Percentiles rank a stretch among this genome's conserved stretches.
Conservation (phyloP, 805 yeast species). For the Kodamaea neixiangensis region DNA sequence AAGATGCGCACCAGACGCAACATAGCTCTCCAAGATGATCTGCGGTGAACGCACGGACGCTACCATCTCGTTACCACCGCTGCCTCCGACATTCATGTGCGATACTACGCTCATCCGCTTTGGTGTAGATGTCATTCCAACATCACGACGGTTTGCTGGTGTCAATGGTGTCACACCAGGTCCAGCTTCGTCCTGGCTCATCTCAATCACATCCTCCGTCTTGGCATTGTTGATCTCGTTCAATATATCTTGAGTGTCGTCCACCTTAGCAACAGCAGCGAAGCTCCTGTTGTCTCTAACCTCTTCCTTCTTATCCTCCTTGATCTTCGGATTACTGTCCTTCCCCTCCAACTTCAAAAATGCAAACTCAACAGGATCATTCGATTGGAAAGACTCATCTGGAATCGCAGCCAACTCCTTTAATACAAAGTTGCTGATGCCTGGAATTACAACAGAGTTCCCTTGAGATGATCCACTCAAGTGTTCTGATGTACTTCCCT, state of each 20-base stretch:
- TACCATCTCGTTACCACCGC: background rate
- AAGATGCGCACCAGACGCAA: slow-evolving; percentile 28
- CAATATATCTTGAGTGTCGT: slow-evolving; percentile 37
- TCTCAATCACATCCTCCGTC: slow-evolving; percentile 37
- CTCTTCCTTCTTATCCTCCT: slow-evolving; percentile 5
- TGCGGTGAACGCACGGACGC: slow-evolving; percentile 26
- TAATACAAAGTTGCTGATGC: slow-evolving; percentile 41
- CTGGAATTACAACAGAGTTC: slow-evolving; percentile 54
- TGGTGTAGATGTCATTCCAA: slow-evolving; percentile 17
- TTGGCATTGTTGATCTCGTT: slow-evolving; percentile 41
- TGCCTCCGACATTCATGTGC: slow-evolving; percentile 5
- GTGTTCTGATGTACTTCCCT: slow-evolving; percentile 10
- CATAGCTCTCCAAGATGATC: slow-evolving; percentile 37
- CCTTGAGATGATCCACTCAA: slow-evolving; percentile 15
- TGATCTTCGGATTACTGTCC: slow-evolving; percentile 1
- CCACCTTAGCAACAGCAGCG: slow-evolving; percentile 5
- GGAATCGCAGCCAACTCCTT: slow-evolving; percentile 79
- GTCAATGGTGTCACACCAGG: slow-evolving; percentile 27
- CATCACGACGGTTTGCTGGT: slow-evolving; percentile 21
- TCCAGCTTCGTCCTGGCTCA: slow-evolving; percentile 18
- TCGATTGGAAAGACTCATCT: slow-evolving; percentile 64
- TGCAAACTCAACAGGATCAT: slow-evolving; percentile 75
- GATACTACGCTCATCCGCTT: slow-evolving; percentile 12
- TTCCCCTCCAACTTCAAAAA: slow-evolving; percentile 77
- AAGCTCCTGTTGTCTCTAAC: background rate